Conservation (phyloP, 1,139 yeast species). For the Zygosaccharomyces sapae region DNA sequence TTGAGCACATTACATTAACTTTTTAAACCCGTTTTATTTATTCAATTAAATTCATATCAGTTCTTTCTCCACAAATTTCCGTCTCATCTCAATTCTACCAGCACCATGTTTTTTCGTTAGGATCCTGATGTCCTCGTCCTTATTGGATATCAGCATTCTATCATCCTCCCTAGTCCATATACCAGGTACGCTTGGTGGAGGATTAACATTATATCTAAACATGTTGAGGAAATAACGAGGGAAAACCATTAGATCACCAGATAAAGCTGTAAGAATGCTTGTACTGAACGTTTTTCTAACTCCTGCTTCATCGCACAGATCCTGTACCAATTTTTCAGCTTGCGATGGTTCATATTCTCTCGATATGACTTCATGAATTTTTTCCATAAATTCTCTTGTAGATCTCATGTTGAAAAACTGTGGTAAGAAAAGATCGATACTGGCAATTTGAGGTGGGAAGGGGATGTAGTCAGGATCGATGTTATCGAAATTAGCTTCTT, state of each 20-base stretch:
- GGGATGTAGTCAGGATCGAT: conserved; percentile 31
- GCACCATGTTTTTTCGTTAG: conserved; percentile 39
- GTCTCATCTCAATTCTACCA: conserved; percentile 41
- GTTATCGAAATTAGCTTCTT: conserved; percentile 31
- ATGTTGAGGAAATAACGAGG: conserved; percentile 45
- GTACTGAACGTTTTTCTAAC: conserved; percentile 45
- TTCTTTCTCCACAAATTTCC: conserved; percentile 38
- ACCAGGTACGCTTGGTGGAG: conserved; percentile 44
- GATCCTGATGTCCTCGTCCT: conserved; percentile 34
- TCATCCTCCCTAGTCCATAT: conserved; percentile 51
- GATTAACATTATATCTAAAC: conserved; percentile 43
- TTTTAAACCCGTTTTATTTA: background rate
- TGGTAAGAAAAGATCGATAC: conserved; percentile 32
- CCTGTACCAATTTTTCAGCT: conserved; percentile 44
- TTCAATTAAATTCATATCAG: conserved; percentile 23
- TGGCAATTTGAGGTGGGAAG: conserved; percentile 35
- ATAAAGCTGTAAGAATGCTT: conserved; percentile 45
- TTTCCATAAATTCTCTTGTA: conserved; percentile 33
- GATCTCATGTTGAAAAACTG: conserved; percentile 30
- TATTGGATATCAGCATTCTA: conserved; percentile 34
- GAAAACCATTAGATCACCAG: conserved; percentile 47
- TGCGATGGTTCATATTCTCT: conserved; percentile 43
- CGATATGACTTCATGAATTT: conserved; percentile 41
- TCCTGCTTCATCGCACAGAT: conserved; percentile 44
- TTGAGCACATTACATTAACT: no score